Conservation (phyloP, 1,139 yeast species). For the Scheffersomyces quercinus region DNA sequence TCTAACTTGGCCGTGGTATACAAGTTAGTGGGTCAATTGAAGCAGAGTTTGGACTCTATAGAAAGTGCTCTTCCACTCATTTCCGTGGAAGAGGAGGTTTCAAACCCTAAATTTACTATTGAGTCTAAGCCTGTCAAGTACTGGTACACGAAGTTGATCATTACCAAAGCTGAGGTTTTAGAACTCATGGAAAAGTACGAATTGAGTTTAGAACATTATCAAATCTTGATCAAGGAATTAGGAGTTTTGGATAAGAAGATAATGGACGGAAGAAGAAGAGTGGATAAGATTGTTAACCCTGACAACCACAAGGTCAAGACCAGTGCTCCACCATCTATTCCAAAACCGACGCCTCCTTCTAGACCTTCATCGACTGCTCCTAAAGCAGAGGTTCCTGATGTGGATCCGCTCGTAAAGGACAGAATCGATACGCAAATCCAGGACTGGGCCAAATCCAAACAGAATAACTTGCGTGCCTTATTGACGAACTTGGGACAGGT, state of each 20-base stretch:
- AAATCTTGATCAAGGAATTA: slow-evolving; percentile 54
- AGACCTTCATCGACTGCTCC: slow-evolving; percentile 5
- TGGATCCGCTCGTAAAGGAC: slow-evolving; percentile 15
- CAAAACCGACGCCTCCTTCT: slow-evolving; percentile 14
- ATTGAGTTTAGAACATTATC: slow-evolving; percentile 64
- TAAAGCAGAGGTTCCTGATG: slow-evolving; percentile 3
- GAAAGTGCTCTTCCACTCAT: slow-evolving; percentile 61
- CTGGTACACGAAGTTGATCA: slow-evolving; percentile 71
- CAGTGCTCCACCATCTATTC: slow-evolving; percentile 16
- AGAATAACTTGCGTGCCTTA: slow-evolving; percentile 21
- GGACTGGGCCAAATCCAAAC: slow-evolving; percentile 20
- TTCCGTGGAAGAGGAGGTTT: slow-evolving; percentile 36
- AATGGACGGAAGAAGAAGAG: slow-evolving; percentile 82
- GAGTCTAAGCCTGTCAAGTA: slow-evolving; percentile 62
- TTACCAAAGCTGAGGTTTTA: slow-evolving; percentile 77
- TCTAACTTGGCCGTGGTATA: slow-evolving; percentile 78
- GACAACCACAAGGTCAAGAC: slow-evolving; percentile 15
- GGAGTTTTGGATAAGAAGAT: slow-evolving; percentile 66
- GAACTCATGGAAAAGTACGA: slow-evolving; percentile 74
- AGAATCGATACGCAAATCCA: slow-evolving; percentile 12
- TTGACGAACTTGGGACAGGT: slow-evolving; percentile 22
- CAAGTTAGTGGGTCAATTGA: slow-evolving; percentile 73
- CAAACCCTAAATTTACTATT: slow-evolving; percentile 21
- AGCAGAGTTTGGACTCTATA: slow-evolving; percentile 56
- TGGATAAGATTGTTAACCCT: slow-evolving; percentile 65